Conservation (phyloP, 169 alveolate species). For the Blepharisma undulans region DNA sequence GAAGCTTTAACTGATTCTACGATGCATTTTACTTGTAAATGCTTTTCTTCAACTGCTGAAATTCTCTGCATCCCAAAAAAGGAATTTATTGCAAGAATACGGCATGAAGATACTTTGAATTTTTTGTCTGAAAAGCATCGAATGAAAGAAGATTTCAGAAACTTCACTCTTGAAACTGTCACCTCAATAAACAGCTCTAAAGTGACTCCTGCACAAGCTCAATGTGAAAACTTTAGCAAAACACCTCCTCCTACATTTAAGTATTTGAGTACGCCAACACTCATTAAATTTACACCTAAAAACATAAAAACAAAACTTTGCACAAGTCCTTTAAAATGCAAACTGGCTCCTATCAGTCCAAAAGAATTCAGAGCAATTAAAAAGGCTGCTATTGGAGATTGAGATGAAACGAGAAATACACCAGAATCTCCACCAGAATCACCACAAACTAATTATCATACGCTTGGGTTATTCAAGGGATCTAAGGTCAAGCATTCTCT, state of each 20-base stretch:
- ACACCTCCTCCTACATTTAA: neutral
- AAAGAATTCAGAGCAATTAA: neutral
- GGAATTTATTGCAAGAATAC: neutral
- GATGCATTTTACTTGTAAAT: neutral
- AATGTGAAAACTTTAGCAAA: neutral
- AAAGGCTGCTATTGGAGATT: neutral
- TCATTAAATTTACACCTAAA: neutral
- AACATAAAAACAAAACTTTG: neutral
- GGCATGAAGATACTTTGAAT: neutral
- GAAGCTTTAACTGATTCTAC: neutral
- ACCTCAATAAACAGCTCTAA: neutral
- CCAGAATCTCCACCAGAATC: neutral
- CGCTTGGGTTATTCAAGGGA: neutral
- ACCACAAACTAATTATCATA: neutral
- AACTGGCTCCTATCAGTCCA: neutral
- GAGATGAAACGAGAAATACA: neutral
- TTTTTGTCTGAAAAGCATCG: neutral
- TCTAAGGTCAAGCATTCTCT: neutral
- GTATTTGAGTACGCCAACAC: neutral
- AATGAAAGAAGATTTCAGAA: neutral
- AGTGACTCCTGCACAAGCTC: neutral
- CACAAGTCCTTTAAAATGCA: neutral
- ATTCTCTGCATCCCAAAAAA: neutral
- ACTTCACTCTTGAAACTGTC: neutral
- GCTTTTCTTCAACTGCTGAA: slow-evolving; percentile 6